These are phyloP conservation scores for Metschnikowia santaceciliae DNA, from an alignment of 805 yeast genomes.

Conservation along the genomic window DNA sequence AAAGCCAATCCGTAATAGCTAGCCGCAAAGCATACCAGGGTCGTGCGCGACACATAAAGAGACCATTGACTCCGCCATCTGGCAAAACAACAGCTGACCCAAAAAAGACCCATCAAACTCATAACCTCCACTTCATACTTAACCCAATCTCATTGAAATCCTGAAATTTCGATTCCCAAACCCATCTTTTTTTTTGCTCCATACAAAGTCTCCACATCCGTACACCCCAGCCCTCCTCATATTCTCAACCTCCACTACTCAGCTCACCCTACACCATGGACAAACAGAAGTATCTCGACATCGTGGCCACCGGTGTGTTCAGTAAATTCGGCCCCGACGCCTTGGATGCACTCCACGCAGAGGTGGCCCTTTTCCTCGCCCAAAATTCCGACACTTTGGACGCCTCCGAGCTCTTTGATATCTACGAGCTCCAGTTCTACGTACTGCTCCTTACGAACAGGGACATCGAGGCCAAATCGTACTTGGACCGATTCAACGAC, in stretches of 20 bases:
- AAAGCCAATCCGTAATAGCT: too few relatives aligned
- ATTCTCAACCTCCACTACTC: neutral
- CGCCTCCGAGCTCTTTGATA: slow-evolving; percentile 47
- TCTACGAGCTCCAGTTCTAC: slow-evolving; percentile 71
- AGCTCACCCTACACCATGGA: neutral
- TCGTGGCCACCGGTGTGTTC: slow-evolving; percentile 42
- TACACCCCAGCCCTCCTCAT: neutral
- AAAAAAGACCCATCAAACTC: too few relatives aligned
- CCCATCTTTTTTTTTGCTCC: too few relatives aligned
- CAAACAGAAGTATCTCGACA: slow-evolving; percentile 11
- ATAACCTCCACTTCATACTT: too few relatives aligned
- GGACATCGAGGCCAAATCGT: slow-evolving; percentile 67
- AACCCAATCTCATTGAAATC: too few relatives aligned
- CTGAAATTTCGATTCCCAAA: too few relatives aligned
- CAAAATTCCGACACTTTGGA: slow-evolving; percentile 28
- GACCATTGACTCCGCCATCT: too few relatives aligned
- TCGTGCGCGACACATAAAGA: too few relatives aligned
- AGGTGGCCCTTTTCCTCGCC: slow-evolving; percentile 35
- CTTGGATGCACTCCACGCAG: slow-evolving; percentile 33
- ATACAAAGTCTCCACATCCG: neutral
- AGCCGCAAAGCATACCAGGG: too few relatives aligned
- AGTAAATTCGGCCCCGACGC: slow-evolving; percentile 46
- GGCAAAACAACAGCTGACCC: too few relatives aligned
- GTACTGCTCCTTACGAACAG: slow-evolving; percentile 55
- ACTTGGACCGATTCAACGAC: slow-evolving; percentile 63